A percentile compares a stretch with the other conserved stretches of the same genome.
Conservation (phyloP, 805 yeast species). For the Kodamaea sagamina region DNA sequence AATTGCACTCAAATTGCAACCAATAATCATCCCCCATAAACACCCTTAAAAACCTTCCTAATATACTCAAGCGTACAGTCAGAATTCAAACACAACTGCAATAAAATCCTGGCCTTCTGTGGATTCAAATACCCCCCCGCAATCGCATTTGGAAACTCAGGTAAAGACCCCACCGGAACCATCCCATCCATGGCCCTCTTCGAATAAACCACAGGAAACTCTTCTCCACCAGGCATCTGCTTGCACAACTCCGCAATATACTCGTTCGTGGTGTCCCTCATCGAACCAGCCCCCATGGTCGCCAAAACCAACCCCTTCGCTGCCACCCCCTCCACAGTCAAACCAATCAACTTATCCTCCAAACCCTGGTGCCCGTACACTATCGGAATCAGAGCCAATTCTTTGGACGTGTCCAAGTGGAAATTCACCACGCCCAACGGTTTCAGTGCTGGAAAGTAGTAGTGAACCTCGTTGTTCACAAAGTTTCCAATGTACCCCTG, state of each 20-base stretch:
- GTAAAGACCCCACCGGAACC: conserved; percentile 57
- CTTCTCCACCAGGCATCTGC: conserved; percentile 20
- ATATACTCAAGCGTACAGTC: conserved; percentile 41
- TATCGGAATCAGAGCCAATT: conserved; percentile 52
- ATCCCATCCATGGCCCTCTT: conserved; percentile 71
- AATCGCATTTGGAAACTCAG: conserved; percentile 43
- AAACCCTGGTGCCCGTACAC: conserved; percentile 65
- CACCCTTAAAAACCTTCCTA: conserved; percentile 49
- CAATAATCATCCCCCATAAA: conserved; percentile 32
- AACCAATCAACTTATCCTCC: conserved; percentile 47
- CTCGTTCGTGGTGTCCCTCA: conserved; percentile 52
- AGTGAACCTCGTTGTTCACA: conserved; percentile 65
- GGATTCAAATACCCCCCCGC: conserved; percentile 70
- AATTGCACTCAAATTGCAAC: too few species aligned
- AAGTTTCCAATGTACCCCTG: conserved; percentile 73
- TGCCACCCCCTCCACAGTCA: conserved; percentile 46
- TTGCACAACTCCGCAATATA: conserved; percentile 35
- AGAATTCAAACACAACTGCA: conserved; percentile 55
- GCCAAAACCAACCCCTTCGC: conserved; percentile 63
- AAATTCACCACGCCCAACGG: conserved; percentile 53
- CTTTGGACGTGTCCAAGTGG: conserved; percentile 26
- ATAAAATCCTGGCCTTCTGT: conserved; percentile 58
- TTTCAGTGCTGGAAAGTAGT: conserved; percentile 61
- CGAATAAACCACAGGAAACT: conserved; percentile 61
- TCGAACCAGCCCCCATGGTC: conserved; percentile 71